Base-by-base conservation (phyloP, 768 basidiomycete species). In the Xerocomellus chrysenteron region DNA sequence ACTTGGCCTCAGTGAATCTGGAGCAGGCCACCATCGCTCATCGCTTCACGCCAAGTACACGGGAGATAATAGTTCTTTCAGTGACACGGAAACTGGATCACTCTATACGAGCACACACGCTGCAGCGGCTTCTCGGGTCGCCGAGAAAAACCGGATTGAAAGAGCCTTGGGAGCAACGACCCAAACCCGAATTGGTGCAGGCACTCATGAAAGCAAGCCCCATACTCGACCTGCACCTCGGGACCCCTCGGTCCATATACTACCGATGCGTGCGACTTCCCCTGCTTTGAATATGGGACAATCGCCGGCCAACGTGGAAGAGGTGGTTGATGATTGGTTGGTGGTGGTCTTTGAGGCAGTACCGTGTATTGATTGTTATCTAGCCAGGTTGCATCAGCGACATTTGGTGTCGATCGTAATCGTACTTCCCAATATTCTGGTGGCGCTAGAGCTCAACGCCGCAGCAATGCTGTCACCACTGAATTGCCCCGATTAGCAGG, bases 201-300 rank as follows among this genome's bases (percentile, higher is more conserved):
- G 61, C 16, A 52, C 52, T 26, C 59, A 66, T 17, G 61, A 59
- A 40, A 39, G 41, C 19, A 63, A 47, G 26, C 51, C 56, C 7
- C 59, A 66, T 43, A 42, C 11, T 41, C 56, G 44, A 24, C 33
- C 54, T n/a, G 8, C 24, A 0, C 16, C 42, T 17, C 52, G 13
- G 9, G 49, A 49, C 2, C 6, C 39, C 9, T 21, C 40, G 1
- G 11, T 52, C n/a, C 49, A 50, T 11, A 39, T 26, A 16, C 12
- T 5, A 7, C 16, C 21, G 7, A 40, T 19, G 16, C 57, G 26
- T 14, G 6, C n/a, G 35, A 35, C 32, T 4, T 11, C 32, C 10
- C 9, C 57, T 48, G 35, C n/a, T 28, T 6, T 35, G 17, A n/a
- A n/a, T 26, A 37, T 44, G 3, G 11, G 43, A n/a, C 35, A 37